Conservation (phyloP, 2,329 filamentous ascomycete genomes). For the Colletotrichum sp. region DNA sequence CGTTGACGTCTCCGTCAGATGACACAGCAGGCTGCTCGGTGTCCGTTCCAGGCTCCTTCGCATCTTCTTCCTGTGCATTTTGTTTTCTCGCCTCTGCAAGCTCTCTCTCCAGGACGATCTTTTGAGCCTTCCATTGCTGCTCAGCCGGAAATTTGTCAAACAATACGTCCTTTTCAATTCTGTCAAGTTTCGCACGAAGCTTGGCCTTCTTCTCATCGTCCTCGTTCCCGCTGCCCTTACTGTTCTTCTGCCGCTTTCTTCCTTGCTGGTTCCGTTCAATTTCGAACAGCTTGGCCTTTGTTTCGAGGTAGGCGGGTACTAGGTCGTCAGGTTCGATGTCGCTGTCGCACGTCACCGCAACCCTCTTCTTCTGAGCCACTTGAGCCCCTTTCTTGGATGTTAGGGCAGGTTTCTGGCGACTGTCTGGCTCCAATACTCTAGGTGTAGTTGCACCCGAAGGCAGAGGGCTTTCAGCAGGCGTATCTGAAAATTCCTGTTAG, state of each 20-base stretch:
- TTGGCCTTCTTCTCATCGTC: conserved; percentile 65
- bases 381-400: conserved; percentile 19
- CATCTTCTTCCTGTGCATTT: conserved; percentile 35
- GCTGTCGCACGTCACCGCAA: conserved; percentile 61
- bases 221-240: conserved; percentile 33
- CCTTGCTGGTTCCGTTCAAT: conserved; percentile 57
- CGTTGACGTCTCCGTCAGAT: conserved; percentile 52
- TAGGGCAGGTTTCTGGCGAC: conserved; percentile 4
- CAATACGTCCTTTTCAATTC: conserved; percentile 78
- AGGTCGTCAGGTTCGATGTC: conserved; percentile 79
- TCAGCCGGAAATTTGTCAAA: conserved; percentile 74
- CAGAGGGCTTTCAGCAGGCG: conserved; percentile 53
- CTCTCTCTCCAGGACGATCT: conserved; percentile 66
- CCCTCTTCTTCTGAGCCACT: conserved; percentile 43
- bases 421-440: conserved; percentile 37
- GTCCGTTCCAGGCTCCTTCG: conserved; percentile 16
- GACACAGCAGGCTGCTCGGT: conserved; percentile 27
- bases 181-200: conserved; percentile 74
- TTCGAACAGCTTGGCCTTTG: conserved; percentile 72
- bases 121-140: conserved; percentile 66
- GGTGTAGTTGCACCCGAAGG: conserved; percentile 57
- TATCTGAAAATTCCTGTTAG: conserved; percentile 38
- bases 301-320: conserved; percentile 76
- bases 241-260: conserved; percentile 44
- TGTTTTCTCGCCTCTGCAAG: conserved; percentile 55